A percentile compares a stretch with the other conserved stretches of the same genome.
Evolutionary conservation across 2,329 filamentous ascomycete genomes (phyloP).

Genomic region (Madurella mycetomatis): DNA sequence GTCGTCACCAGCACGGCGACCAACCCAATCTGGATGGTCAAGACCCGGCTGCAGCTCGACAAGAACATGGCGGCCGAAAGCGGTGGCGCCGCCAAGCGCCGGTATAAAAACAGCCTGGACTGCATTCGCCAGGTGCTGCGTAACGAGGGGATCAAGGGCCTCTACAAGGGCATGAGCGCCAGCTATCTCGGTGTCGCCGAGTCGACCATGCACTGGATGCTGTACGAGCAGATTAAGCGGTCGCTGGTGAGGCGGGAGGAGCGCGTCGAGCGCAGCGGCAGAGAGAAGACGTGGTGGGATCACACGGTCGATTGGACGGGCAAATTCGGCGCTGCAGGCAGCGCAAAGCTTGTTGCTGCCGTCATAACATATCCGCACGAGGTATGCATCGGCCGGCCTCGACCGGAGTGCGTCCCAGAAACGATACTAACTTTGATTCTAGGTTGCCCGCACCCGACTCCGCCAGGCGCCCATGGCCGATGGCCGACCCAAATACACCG

Average conservation of each 20-base stretch:
- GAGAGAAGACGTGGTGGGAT: constrained; percentile 67
- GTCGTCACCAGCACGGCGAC: constrained; percentile 85
- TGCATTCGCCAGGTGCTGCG: constrained; percentile 78
- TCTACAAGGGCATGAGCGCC: constrained; percentile 88
- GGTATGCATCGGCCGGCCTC: constrained; percentile 43
- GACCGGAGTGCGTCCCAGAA: background rate
- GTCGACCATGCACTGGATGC: constrained; percentile 85
- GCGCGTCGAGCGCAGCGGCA: constrained; percentile 52
- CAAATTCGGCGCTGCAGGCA: constrained; percentile 72
- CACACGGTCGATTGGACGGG: constrained; percentile 72
- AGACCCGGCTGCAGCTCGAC: constrained; percentile 88
- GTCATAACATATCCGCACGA: constrained; percentile 90
- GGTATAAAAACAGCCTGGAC: constrained; percentile 84
- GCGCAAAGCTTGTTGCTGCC: constrained; percentile 80
- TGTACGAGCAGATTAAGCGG: constrained; percentile 90
- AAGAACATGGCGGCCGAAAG: constrained; percentile 68
- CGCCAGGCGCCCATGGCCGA: constrained; percentile 74
- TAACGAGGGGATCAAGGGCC: constrained; percentile 72
- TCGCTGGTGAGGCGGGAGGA: constrained; percentile 62
- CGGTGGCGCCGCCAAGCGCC: constrained; percentile 52
- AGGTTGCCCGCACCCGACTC: constrained; percentile 78
- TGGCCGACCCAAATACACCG: constrained; percentile 78
- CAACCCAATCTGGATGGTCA: constrained; percentile 95
- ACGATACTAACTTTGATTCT: constrained; percentile 11
- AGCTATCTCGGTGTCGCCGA: constrained; percentile 89